A percentile compares a stretch with the other conserved stretches of the same genome.
phyloP scores from a whole-genome alignment of 192 early-diverging fungal genomes.

The Coemansia sp. region DNA sequence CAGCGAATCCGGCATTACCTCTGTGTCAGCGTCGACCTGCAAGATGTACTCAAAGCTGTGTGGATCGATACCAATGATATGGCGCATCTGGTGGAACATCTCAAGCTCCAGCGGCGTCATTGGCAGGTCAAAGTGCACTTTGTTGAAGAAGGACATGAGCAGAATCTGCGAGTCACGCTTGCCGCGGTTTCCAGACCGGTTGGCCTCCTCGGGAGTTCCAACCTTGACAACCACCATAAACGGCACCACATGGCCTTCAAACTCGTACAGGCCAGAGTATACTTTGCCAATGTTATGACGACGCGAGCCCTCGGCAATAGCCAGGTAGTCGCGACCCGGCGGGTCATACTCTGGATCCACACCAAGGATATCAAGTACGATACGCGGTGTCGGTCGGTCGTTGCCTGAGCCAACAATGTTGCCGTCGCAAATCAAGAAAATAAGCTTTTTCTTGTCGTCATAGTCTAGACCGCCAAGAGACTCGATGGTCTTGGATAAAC shows the following conservation, averaged over 20 bases:
- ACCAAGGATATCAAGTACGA: conserved; percentile 85
- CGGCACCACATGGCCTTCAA: conserved; percentile 86
- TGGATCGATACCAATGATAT: conserved; percentile 90
- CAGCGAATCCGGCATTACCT: conserved; percentile 83
- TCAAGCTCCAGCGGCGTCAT: conserved; percentile 94
- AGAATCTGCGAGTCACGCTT: conserved; percentile 99
- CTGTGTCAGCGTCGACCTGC: conserved; percentile 82
- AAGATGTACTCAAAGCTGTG: conserved; percentile 77
- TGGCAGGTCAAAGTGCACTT: conserved; percentile 86
- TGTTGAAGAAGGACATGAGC: conserved; percentile 93
- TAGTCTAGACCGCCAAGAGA: conserved; percentile 75
- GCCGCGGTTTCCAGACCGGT: conserved; percentile 91
- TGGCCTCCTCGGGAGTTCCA: conserved; percentile 82
- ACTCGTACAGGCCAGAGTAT: conserved; percentile 93
- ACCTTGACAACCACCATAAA: conserved; percentile 96
- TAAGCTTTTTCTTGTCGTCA: conserved; percentile 81
- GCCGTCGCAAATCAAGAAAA: conserved; percentile 84
- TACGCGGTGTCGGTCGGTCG: conserved; percentile 88
- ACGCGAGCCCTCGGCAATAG: conserved; percentile 87
- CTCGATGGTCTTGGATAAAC: conserved; percentile 77
- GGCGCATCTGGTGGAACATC: conserved; percentile 97
- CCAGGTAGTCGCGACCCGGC: conserved; percentile 76
- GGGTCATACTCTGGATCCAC: conserved; percentile 77
- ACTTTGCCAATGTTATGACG: conserved; percentile 96
- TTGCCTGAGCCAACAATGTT: conserved; percentile 93